Conservation (phyloP, 768 basidiomycete species). For the Leucocoprinus birnbaumii region DNA sequence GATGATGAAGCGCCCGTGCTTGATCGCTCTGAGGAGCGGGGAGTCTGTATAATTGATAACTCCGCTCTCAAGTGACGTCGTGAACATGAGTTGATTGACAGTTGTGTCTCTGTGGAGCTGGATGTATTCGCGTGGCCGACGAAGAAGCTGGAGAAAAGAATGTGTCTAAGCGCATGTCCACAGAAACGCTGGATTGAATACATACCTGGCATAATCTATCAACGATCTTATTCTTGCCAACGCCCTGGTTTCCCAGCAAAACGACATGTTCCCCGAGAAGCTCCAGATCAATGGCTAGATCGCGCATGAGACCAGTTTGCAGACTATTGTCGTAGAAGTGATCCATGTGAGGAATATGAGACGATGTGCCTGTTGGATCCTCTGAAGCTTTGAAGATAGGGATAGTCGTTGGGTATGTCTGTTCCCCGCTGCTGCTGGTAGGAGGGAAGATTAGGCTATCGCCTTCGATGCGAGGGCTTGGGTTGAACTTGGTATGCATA, state of each 20-base stretch:
- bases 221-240: conserved; percentile 70
- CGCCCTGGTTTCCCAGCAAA: conserved; percentile 68
- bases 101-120: conserved; percentile 72
- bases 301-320: conserved; percentile 65
- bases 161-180: background rate
- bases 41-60: conserved; percentile 62
- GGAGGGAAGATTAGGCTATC: conserved; percentile 44
- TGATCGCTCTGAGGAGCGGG: conserved; percentile 62
- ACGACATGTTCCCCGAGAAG: conserved; percentile 62
- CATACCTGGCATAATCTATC: conserved; percentile 41
- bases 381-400: conserved; percentile 45
- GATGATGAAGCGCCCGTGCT: conserved; percentile 60
- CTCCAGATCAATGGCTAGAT: conserved; percentile 61
- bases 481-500: conserved; percentile 39
- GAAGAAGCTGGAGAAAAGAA: conserved; percentile 41
- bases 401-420: conserved; percentile 32
- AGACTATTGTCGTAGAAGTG: conserved; percentile 70
- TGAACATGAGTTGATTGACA: conserved; percentile 69
- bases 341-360: conserved; percentile 66
- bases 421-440: conserved; percentile 30
- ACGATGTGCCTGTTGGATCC: conserved; percentile 52
- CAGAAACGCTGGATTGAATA: conserved; percentile 3
- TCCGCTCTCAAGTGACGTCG: conserved; percentile 56
- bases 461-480: conserved; percentile 37
- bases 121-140: conserved; percentile 64